Evolutionary conservation across 768 basidiomycete species (phyloP), one percentile per base, ranked within the genome.

Genomic region (Myochromella boudieri): DNA sequence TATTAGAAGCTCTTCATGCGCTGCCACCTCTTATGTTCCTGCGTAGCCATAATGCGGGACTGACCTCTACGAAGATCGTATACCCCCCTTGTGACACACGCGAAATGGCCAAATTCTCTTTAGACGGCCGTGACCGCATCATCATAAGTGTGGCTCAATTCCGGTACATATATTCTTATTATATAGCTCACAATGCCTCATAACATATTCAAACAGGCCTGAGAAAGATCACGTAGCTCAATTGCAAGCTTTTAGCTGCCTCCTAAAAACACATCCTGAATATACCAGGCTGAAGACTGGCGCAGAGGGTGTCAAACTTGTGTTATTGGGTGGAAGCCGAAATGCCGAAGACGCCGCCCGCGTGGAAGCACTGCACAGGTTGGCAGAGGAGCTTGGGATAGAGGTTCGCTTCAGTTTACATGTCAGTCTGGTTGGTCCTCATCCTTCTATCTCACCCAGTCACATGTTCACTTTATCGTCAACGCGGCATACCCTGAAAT

Each of bases 91-190:
- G 97, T 60, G 91, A 95, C 56, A 94, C 90, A 0, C 73, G 73
- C 11, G 85, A 81, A 54, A 82, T 97, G 67, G 68, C 69, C 9
- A 64, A 61, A 27, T 87, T 83, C 55, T 61, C 75, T 1, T 66
- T 87, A 20, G 70, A 71, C 42, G 61, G 62, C 8, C 70, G 90
- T 42, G 75, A 84, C 44, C 77, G 74, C 17, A 72, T 90, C 15
- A 77, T 98, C 28, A 66, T 98, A 24, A 94, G 92, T 51, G 70
- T 98, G 2, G 93, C 95, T 3, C 97, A 98, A 64, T 99, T 98
- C 66, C 71, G 95, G 91, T 91, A 43, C 17, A 77, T 62, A 22
- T 18, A 17, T 21, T 33, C 33, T 22, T 14, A 43, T 37, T 46
- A 44, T 22, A 22, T 32, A 22, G 21, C 12, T 21, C 32, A 28